Evolutionary conservation across 305 asterid genomes (phyloP).

Genomic region (Petunia hybrid): DNA sequence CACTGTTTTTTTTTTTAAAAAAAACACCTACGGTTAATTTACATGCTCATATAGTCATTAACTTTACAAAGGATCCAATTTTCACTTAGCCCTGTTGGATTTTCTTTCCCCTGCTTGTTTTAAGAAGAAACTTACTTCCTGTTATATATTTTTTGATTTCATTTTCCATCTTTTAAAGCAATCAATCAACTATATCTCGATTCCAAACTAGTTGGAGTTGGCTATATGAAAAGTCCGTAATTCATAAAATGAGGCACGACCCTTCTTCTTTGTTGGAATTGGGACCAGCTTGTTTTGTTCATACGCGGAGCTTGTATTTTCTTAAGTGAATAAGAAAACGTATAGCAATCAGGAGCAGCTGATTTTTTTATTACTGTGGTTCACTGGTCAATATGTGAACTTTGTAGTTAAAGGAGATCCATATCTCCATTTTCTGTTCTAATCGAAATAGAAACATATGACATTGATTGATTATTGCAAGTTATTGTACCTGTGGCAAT

Average conservation of each 20-base stretch:
- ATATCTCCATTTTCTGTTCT: background rate
- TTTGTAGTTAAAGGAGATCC: conserved; percentile 19
- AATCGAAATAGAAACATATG: background rate
- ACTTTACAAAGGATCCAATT: background rate
- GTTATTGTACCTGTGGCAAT: background rate
- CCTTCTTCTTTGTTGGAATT: background rate
- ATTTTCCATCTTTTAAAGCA: conserved; percentile 1
- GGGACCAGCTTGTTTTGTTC: background rate
- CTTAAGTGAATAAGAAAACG: background rate
- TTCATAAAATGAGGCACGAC: background rate
- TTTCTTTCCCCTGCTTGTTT: conserved; percentile 16
- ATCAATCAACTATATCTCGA: conserved; percentile 6
- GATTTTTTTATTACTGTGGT: background rate
- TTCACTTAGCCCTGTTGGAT: background rate
- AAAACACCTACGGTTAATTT: background rate
- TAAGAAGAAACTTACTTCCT: conserved; percentile 9
- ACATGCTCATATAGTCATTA: background rate
- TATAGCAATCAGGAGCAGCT: background rate
- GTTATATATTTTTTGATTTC: conserved; percentile 17
- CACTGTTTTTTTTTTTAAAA: background rate
- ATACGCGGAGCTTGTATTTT: background rate
- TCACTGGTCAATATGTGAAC: background rate
- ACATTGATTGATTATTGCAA: conserved; percentile 19
- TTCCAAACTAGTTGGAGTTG: conserved; percentile 9
- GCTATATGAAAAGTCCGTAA: conserved; percentile 3